Evolutionary conservation across 2,329 filamentous ascomycete genomes (phyloP), one percentile per base, ranked within the genome.

Genomic region (Escovopsis sp.): DNA sequence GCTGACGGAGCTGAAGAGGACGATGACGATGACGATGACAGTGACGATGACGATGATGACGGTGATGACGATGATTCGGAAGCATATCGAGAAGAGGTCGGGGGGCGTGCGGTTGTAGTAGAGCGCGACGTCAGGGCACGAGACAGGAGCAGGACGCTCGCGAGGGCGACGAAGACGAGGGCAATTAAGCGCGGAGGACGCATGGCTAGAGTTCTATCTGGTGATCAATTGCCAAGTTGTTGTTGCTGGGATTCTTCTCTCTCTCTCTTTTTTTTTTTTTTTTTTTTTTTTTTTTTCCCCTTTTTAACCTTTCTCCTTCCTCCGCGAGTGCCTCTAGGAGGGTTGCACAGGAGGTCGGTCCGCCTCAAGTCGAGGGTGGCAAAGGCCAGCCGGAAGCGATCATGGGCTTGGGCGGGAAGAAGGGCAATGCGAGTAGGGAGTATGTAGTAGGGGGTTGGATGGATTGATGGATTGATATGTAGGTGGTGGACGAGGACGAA

Each of bases 71-170:
- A 20, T 20, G 20, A 29, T 30, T 47, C 48, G 35, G 53, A 39
- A 37, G 53, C 49, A 44, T 52, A 50, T 35, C 39, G 44, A 25
- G 50, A 45, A 34, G 45, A 50, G 49, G 48, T 51, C 43, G 51
- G 49, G 37, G 50, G 44, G 41, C 51, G 53, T 27, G 51, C 48
- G 39, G 56, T n/a, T n/a, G 20, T 20, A 20, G 20, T 45, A n/a
- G 20, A 20, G 20, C 20, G 20, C 20, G 69, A 64, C 35, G 61
- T 61, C 50, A 75, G 53, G 45, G 70, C 64, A 48, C 72, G 71
- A 53, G 67, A 71, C 47, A 74, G 58, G 52, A 76, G 63, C 56
- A 76, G 73, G 50, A 76, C 59, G 41, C 66, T 68, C 37, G 68
- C 67, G 52, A 65, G 60, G 53, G 67, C 64, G 57, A 73, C 74